Base-by-base conservation (phyloP, 2,329 filamentous ascomycete genomes). In the Sclerotinia nivalis region DNA sequence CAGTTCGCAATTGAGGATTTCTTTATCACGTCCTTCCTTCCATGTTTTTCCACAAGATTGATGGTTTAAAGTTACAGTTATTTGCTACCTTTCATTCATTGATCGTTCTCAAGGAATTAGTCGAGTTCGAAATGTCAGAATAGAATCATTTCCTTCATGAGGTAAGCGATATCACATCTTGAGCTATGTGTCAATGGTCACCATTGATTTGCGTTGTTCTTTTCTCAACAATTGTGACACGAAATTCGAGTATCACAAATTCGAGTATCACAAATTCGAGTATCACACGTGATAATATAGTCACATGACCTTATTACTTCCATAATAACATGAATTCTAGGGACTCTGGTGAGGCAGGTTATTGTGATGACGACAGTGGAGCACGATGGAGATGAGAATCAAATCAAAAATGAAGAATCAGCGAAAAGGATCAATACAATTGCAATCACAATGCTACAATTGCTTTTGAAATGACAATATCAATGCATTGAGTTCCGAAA, bases 401-500 rank as follows among this genome's bases (percentile, higher is more conserved):
- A 34, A n/a, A 25, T 34, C 43, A 34, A 15, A 50, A 37, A n/a
- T 22, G 20, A n/a, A n/a, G 34, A 62, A 31, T 2, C 5, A n/a
- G 15, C 22, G 2, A 40, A 62, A 37, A 10, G 47, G 31, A 31
- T 40, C 7, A 28, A 4, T 20, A 64, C 2, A 52, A 43, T 40
- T 34, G 47, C 47, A 52, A 52, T 64, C 25, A 28, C 47, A 52
- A 52, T 52, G 47, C 31, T 25, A 40, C 31, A 28, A 40, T 64
- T 28, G 47, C 47, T 52, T 64, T 64, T 52, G 54, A 50, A 37
- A 61, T 60, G 43, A 40, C 9, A 50, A 25, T 67, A 60, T 47
- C 40, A 18, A 49, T 61, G 65, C 65, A 67, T 67, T 67, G 45
- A 49, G 28, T 49, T 56, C 37, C n/a, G n/a, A 61, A 68, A 61